phyloP scores from a whole-genome alignment of 2,329 filamentous ascomycete species.

The Exophiala lecanii-corni region DNA sequence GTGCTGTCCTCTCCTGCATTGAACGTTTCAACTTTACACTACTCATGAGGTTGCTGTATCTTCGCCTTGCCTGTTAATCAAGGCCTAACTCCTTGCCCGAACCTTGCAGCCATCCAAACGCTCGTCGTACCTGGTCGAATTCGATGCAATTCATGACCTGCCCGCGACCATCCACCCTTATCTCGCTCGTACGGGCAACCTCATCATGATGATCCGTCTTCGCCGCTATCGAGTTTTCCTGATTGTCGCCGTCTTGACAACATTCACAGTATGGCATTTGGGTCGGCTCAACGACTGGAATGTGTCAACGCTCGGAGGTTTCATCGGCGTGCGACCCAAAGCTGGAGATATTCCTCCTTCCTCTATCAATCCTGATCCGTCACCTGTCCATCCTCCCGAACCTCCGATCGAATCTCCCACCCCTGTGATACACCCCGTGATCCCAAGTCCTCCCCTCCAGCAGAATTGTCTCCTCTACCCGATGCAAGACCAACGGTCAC shows the following conservation, averaged over 20 bases:
- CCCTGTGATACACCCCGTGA: neutral
- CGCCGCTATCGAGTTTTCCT: constrained; percentile 47
- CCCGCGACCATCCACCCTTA: neutral
- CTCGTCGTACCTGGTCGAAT: too few relatives aligned
- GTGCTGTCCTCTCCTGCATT: too few relatives aligned
- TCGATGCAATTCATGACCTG: neutral
- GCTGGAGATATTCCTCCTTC: constrained; percentile 1
- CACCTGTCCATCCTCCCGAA: constrained; percentile 5
- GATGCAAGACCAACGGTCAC: constrained; percentile 13
- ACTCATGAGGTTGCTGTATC: too few relatives aligned
- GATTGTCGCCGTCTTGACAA: constrained; percentile 39
- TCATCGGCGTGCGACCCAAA: constrained; percentile 14
- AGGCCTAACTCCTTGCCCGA: too few relatives aligned
- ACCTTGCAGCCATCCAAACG: too few relatives aligned
- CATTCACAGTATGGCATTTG: constrained; percentile 50
- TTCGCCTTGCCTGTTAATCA: too few relatives aligned
- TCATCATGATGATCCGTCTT: constrained; percentile 46
- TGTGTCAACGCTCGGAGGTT: constrained; percentile 12
- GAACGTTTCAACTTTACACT: too few relatives aligned
- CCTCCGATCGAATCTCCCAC: neutral
- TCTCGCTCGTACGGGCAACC: neutral
- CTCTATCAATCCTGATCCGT: constrained; percentile 5
- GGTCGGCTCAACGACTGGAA: constrained; percentile 40
- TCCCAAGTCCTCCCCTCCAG: neutral
- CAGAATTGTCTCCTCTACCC: neutral